Evolutionary conservation across 228 moss, liverwort and hornwort species (phyloP).

Genomic region (Sphagnum magellanicum): DNA sequence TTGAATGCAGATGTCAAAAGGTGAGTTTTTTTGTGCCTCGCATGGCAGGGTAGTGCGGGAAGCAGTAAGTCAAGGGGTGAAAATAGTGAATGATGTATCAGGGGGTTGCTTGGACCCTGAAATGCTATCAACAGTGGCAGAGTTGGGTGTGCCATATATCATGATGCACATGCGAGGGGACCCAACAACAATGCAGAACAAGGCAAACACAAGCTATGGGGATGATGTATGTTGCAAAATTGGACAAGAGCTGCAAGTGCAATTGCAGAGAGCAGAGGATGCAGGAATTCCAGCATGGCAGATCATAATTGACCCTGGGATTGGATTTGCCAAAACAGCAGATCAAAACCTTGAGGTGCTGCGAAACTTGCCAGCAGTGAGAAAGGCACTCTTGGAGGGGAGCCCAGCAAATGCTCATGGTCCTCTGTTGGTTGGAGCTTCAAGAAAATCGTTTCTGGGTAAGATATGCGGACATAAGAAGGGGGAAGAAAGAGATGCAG

Average conservation of each 20-base stretch:
- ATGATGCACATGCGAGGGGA: slow-evolving; percentile 96
- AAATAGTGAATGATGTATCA: slow-evolving; percentile 81
- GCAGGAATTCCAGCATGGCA: slow-evolving; percentile 86
- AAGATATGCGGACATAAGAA: slow-evolving; percentile 53
- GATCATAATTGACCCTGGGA: slow-evolving; percentile 80
- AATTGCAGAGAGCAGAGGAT: slow-evolving; percentile 54
- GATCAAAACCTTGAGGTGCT: slow-evolving; percentile 62
- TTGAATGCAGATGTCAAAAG: too few relatives aligned
- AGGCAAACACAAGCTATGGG: slow-evolving; percentile 45
- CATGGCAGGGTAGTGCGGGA: slow-evolving; percentile 57
- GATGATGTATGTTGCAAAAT: slow-evolving; percentile 63
- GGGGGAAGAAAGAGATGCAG: slow-evolving; percentile 74
- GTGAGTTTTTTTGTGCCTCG: too few relatives aligned
- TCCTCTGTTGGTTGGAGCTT: slow-evolving; percentile 77
- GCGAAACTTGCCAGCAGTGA: slow-evolving; percentile 46
- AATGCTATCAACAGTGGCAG: slow-evolving; percentile 73
- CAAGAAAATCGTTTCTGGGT: slow-evolving; percentile 82
- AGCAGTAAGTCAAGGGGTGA: slow-evolving; percentile 67
- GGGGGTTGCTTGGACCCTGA: slow-evolving; percentile 78
- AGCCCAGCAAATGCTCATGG: slow-evolving; percentile 55
- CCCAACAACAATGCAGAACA: slow-evolving; percentile 75
- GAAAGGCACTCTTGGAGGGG: slow-evolving; percentile 38
- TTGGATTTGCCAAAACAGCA: slow-evolving; percentile 76
- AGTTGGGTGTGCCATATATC: slow-evolving; percentile 63
- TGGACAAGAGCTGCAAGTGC: slow-evolving; percentile 51